Percentiles rank a stretch among this genome's conserved stretches.
phyloP scores from a whole-genome alignment of 768 basidiomycete genomes.

The Mycena haematopus region DNA sequence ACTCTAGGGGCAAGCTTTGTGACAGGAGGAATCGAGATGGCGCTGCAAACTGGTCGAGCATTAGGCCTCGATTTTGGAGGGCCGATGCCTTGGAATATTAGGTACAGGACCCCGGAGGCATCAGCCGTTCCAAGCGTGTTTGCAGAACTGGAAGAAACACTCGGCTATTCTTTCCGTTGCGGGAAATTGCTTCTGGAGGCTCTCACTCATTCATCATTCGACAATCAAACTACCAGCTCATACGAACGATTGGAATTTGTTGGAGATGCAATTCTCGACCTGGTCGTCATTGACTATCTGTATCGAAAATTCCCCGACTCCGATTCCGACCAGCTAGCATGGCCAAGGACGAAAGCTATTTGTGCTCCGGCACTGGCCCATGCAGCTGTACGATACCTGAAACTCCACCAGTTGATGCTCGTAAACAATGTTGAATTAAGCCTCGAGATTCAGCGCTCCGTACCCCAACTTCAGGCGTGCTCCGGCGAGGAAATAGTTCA shows the following conservation, averaged over 20 bases:
- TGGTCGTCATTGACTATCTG: constrained; percentile 76
- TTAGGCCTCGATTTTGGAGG: constrained; percentile 81
- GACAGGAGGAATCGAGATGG: constrained; percentile 73
- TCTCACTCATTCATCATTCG: constrained; percentile 85
- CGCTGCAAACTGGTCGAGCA: constrained; percentile 65
- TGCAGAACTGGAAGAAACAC: constrained; percentile 57
- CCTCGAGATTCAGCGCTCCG: constrained; percentile 64
- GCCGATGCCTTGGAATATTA: constrained; percentile 65
- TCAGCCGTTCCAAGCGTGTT: constrained; percentile 56
- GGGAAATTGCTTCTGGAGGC: constrained; percentile 76
- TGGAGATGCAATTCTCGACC: constrained; percentile 80
- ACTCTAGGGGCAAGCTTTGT: constrained; percentile 78
- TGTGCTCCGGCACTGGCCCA: constrained; percentile 78
- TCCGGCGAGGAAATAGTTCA: constrained; percentile 67
- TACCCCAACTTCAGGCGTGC: constrained; percentile 62
- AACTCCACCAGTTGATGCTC: constrained; percentile 73
- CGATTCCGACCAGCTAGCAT: constrained; percentile 78
- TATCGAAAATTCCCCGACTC: constrained; percentile 72
- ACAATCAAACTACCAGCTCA: constrained; percentile 45
- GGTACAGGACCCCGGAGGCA: constrained; percentile 49
- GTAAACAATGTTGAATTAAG: constrained; percentile 73
- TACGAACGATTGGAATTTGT: constrained; percentile 91
- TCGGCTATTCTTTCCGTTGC: constrained; percentile 75
- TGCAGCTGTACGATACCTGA: constrained; percentile 67
- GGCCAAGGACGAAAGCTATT: constrained; percentile 72